Conservation (phyloP, 306 rosid genomes). For the Macrotyloma uniflorum region DNA sequence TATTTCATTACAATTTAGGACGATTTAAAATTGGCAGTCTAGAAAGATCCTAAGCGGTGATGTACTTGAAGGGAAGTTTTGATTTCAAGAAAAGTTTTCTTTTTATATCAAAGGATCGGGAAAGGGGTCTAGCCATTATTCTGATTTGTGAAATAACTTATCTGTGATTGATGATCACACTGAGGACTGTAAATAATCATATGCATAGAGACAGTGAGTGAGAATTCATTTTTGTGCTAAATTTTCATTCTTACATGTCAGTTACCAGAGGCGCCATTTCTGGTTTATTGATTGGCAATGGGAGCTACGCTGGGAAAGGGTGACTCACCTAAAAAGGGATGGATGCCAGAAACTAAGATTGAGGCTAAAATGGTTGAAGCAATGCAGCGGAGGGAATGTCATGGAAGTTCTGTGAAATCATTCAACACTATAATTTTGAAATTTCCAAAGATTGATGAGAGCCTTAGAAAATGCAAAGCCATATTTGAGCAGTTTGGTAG, state of each 20-base stretch:
- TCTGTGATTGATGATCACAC: slow-evolving; percentile 14
- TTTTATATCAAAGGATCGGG: not conserved
- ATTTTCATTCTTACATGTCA: slow-evolving; percentile 22
- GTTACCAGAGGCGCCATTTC: slow-evolving; percentile 29
- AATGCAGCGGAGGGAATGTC: slow-evolving; percentile 64
- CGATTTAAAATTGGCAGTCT: not conserved
- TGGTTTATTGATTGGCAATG: slow-evolving; percentile 51
- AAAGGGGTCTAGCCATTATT: not conserved
- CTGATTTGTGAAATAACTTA: not conserved
- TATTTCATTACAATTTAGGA: not conserved
- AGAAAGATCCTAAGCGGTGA: slow-evolving; percentile 1
- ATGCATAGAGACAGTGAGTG: not conserved
- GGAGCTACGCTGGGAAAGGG: slow-evolving; percentile 66
- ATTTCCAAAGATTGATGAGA: slow-evolving; percentile 90
- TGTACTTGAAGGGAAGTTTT: not conserved
- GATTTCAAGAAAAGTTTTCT: not conserved
- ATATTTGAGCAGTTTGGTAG: slow-evolving; percentile 83
- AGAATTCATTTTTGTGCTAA: not conserved
- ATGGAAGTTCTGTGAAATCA: slow-evolving; percentile 72
- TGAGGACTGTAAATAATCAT: not conserved
- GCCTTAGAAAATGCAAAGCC: slow-evolving; percentile 79
- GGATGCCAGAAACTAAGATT: slow-evolving; percentile 64
- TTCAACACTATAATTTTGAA: slow-evolving; percentile 84
- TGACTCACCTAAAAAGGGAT: slow-evolving; percentile 45
- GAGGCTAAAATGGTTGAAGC: slow-evolving; percentile 88